A percentile compares a stretch with the other conserved stretches of the same genome.
phyloP scores from a whole-genome alignment of 2,329 filamentous ascomycete genomes.

The Monilinia polystroma region DNA sequence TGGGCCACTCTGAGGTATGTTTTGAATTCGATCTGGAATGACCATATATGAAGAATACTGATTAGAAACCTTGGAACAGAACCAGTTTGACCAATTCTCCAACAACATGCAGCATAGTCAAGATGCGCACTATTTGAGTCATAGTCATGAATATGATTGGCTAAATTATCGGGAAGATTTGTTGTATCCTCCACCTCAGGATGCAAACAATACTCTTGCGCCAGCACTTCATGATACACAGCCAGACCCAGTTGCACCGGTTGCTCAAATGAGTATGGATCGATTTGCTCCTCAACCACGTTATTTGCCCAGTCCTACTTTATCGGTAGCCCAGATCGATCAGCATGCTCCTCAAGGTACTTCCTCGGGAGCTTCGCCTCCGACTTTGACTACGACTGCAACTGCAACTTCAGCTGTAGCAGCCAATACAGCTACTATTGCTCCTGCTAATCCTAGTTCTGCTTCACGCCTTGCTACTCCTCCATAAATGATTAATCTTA shows the following conservation, averaged over 20 bases:
- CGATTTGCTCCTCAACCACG: neutral
- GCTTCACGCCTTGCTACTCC: constrained; percentile 12
- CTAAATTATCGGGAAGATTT: neutral
- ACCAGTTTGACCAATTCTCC: neutral
- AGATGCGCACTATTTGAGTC: neutral
- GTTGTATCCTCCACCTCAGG: neutral
- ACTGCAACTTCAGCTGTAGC: neutral
- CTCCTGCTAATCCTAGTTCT: neutral
- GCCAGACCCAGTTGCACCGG: neutral
- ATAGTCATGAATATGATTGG: neutral
- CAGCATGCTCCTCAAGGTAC: constrained; percentile 6
- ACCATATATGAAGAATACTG: constrained; percentile 11
- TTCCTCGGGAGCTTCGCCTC: neutral
- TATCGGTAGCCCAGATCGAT: constrained; percentile 10
- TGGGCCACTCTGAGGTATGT: constrained; percentile 4
- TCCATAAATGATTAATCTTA: neutral
- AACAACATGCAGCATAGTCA: neutral
- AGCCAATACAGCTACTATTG: neutral
- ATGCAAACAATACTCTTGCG: neutral
- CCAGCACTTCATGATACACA: neutral
- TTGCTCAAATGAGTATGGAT: neutral
- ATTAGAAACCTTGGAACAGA: neutral
- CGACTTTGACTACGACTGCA: neutral
- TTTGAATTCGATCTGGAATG: neutral
- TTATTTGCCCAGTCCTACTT: constrained; percentile 10